phyloP scores from a whole-genome alignment of 2,329 filamentous ascomycete genomes.

The Aspergillus oerlinghausenensis region DNA sequence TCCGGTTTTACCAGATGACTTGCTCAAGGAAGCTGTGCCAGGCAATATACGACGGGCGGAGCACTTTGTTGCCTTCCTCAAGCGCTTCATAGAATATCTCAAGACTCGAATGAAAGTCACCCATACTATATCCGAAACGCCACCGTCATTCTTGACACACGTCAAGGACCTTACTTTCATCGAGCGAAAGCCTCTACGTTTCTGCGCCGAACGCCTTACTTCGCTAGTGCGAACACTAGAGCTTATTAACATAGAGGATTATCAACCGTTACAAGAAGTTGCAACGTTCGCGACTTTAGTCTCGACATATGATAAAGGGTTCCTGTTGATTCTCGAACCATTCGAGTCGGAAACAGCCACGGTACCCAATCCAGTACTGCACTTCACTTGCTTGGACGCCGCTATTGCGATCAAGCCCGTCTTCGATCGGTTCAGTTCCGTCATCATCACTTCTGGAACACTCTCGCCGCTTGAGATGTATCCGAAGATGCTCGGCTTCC shows the following conservation, averaged over 20 bases:
- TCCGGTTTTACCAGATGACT: conserved; percentile 84
- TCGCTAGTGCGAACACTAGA: conserved; percentile 93
- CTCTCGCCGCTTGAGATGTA: conserved; percentile 98
- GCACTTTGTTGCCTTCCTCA: conserved; percentile 91
- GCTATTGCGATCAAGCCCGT: conserved; percentile 98
- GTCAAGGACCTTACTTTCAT: conserved; percentile 96
- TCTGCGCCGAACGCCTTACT: conserved; percentile 90
- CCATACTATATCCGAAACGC: conserved; percentile 95
- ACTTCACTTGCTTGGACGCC: conserved; percentile 94
- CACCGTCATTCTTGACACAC: conserved; percentile 86
- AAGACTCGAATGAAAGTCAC: conserved; percentile 98
- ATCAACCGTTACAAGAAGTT: conserved; percentile 92
- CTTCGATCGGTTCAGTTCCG: conserved; percentile 94
- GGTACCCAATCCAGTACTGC: conserved; percentile 92
- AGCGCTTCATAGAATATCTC: conserved; percentile 95
- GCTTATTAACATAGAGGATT: conserved; percentile 96
- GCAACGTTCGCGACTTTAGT: conserved; percentile 95
- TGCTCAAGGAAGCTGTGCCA: conserved; percentile 91
- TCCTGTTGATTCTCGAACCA: conserved; percentile 92
- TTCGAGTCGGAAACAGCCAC: conserved; percentile 94
- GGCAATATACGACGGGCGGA: conserved; percentile 95
- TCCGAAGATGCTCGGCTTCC: conserved; percentile 95
- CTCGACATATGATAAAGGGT: conserved; percentile 94
- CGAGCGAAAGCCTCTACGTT: conserved; percentile 85
- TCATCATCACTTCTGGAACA: conserved; percentile 97